Conservation (phyloP, 805 yeast species). For the Spathaspora girioi region DNA sequence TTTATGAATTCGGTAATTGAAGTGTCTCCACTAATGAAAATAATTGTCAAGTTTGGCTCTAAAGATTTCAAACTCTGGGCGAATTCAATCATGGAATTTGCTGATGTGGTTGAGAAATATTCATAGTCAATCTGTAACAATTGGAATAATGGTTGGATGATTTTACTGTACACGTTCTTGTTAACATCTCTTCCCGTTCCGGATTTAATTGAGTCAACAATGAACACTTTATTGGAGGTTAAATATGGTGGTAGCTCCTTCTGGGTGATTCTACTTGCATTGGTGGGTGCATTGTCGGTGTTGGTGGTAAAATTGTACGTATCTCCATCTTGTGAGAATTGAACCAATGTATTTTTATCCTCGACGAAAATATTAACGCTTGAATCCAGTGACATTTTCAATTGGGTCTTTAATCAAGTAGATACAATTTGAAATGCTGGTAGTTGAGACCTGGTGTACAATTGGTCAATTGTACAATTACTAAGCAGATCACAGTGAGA, state of each 20-base stretch:
- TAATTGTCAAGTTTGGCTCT: slow-evolving; percentile 34
- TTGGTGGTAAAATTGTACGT: not conserved
- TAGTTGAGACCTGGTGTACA: no score
- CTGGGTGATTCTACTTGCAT: not conserved
- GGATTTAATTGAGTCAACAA: slow-evolving; percentile 50
- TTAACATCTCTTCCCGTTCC: slow-evolving; percentile 39
- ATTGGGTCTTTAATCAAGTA: not conserved
- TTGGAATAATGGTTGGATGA: slow-evolving; percentile 47
- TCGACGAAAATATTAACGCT: not conserved
- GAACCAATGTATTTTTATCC: not conserved
- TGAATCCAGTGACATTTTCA: not conserved
- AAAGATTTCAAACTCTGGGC: slow-evolving; percentile 26
- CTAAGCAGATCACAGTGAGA: no score
- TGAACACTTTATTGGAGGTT: slow-evolving; percentile 12
- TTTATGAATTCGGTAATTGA: slow-evolving; percentile 76
- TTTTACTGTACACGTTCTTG: slow-evolving; percentile 34
- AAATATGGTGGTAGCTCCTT: slow-evolving; percentile 1
- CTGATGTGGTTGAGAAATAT: slow-evolving; percentile 42
- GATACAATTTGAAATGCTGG: not conserved
- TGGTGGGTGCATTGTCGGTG: not conserved
- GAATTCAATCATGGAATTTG: slow-evolving; percentile 36
- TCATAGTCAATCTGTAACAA: slow-evolving; percentile 30
- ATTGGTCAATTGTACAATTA: no score
- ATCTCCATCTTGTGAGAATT: not conserved
- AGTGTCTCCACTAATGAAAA: slow-evolving; percentile 84